Base-by-base conservation (phyloP, 2,329 filamentous ascomycete species). In the Fusarium decemcellulare region DNA sequence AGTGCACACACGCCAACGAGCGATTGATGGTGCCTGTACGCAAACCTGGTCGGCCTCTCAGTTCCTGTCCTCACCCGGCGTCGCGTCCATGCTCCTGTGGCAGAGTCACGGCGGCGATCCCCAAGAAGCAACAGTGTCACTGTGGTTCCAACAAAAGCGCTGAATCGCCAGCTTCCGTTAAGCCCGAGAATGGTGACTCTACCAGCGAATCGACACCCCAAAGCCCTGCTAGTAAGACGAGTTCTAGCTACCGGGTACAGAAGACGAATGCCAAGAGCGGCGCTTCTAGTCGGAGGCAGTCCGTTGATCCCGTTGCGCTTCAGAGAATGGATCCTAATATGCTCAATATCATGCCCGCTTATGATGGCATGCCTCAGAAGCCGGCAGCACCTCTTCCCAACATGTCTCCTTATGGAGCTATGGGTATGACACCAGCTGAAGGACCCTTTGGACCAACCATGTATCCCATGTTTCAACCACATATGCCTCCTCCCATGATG, bases 21-120 rank as follows among this genome's bases (percentile, higher is more conserved):
- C 88, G 91, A 62, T 81, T 92, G 36, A 89, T 93, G 84, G 83
- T 92, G 5, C 89, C 90, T 23, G 91, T 93, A 15, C 87, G 91
- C 67, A 93, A 93, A 74, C 91, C 91, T 15, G 91, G 91, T 16
- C 86, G 91, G 52, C 91, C 91, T 9, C 80, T 93, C 58, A 92
- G 90, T 77, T 86, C 87, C 57, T 93, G 91, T 73, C 90, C 91
- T 57, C 91, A 93, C 72, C 86, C 89, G 8, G 83, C 85, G 32
- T 88, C 88, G 53, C 86, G 86, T 42, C 79, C 81, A n/a, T 93
- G 90, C 76, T 85, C 84, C 36, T 92, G 88, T 76, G 85, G 86
- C 44, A 85, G 86, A 63, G 85, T 92, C n/a, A 91, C 90, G 15
- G 88, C 88, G 36, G 88, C 88, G 8, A 88, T 91, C 59, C 88